phyloP scores from a whole-genome alignment of 1,139 yeast species.

The Wickerhamomyces sp. region DNA sequence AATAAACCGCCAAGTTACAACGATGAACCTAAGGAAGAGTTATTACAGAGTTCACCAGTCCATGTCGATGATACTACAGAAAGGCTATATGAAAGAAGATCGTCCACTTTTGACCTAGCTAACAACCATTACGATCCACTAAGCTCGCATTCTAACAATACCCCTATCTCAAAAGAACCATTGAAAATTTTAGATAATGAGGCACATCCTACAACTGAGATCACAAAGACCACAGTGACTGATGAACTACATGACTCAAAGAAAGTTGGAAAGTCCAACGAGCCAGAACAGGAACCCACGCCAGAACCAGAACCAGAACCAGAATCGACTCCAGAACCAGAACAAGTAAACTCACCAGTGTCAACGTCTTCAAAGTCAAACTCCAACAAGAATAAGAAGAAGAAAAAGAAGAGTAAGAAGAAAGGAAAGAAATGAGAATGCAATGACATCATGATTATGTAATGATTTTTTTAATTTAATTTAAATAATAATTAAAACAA shows the following conservation, averaged over 20 bases:
- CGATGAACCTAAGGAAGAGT: conserved; percentile 19
- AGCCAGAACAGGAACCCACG: neutral
- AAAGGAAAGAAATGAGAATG: conserved; percentile 9
- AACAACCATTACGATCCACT: conserved; percentile 11
- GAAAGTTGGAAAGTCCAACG: neutral
- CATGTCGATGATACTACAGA: conserved; percentile 8
- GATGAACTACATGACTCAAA: conserved; percentile 5
- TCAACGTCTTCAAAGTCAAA: no score
- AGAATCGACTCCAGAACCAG: conserved; percentile 1
- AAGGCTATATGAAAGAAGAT: conserved; percentile 22
- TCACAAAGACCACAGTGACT: conserved; percentile 11
- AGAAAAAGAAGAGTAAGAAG: conserved; percentile 23
- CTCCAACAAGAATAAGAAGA: conserved; percentile 22
- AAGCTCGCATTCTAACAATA: neutral
- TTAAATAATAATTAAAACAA: no score
- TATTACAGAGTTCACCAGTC: neutral
- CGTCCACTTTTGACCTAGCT: conserved; percentile 18
- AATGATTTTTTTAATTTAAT: neutral
- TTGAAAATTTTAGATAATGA: neutral
- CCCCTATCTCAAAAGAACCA: conserved; percentile 3
- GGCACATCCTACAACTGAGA: neutral
- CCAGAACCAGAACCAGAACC: neutral
- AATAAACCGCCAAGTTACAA: conserved; percentile 22
- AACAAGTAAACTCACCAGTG: neutral
- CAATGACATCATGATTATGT: neutral